phyloP scores from a whole-genome alignment of 2,329 filamentous ascomycete genomes.

The Harringtonia aguacate region DNA sequence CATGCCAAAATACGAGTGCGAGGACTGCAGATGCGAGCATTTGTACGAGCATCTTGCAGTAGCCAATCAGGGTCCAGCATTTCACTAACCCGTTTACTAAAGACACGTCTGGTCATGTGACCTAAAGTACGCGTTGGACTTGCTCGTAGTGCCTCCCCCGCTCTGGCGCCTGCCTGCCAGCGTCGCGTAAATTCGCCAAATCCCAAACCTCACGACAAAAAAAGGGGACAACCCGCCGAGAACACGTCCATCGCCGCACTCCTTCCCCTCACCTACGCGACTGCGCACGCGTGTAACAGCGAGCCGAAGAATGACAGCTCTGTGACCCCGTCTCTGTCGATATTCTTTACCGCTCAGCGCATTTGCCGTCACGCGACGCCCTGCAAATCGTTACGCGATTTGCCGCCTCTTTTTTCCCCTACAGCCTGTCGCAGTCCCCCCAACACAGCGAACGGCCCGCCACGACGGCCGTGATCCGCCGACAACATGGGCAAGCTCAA shows the following conservation, averaged over 20 bases:
- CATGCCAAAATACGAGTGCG: too few relatives aligned
- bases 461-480: conserved; percentile 4
- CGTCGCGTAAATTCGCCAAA: conserved; percentile 4
- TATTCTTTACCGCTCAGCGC: not conserved
- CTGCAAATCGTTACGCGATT: not conserved
- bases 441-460: not conserved
- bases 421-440: not conserved
- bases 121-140: not conserved
- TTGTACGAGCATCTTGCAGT: too few relatives aligned
- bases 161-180: not conserved
- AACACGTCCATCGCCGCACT: not conserved
- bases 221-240: too few relatives aligned
- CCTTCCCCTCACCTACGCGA: too few relatives aligned
- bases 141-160: not conserved
- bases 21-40: too few relatives aligned
- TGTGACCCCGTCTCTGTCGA: not conserved
- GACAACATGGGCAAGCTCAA: conserved; percentile 83
- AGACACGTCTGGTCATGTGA: not conserved
- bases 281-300: too few relatives aligned
- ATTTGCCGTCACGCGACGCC: not conserved
- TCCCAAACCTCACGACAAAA: not conserved
- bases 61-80: too few relatives aligned
- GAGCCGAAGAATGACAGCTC: not conserved
- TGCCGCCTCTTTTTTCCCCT: not conserved
- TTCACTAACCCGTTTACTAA: too few relatives aligned